Evolutionary conservation across 2,329 filamentous ascomycete genomes (phyloP).

Genomic region (Claviceps fusiformis): DNA sequence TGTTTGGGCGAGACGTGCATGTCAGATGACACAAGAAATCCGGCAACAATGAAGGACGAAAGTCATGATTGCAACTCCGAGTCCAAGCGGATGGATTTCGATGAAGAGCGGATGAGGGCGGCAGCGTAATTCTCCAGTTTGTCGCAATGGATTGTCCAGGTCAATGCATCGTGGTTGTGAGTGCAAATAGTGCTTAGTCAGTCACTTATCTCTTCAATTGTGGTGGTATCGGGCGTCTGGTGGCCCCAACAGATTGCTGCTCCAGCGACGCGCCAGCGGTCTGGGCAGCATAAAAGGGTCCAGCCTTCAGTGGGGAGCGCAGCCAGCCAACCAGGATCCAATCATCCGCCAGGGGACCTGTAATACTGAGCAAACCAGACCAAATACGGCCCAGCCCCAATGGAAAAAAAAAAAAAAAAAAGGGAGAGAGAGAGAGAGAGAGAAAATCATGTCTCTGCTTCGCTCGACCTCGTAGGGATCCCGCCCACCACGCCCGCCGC

Average conservation of each 20-base stretch:
- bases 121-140: too few relatives aligned
- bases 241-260: neutral
- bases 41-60: neutral
- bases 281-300: too few relatives aligned
- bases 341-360: neutral
- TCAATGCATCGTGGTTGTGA: neutral
- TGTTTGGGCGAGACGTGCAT: neutral
- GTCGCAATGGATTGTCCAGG: too few relatives aligned
- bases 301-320: neutral
- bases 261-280: neutral
- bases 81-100: too few relatives aligned
- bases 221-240: neutral
- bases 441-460: neutral
- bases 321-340: neutral
- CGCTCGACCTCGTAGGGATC: neutral
- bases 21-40: too few relatives aligned
- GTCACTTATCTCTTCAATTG: neutral
- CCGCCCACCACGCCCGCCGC: neutral
- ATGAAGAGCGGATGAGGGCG: too few relatives aligned
- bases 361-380: neutral
- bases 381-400: constrained; percentile 4
- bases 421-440: constrained; percentile 6
- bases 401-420: constrained; percentile 10
- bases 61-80: neutral
- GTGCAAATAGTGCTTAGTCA: neutral